Percentiles rank a stretch among this genome's conserved stretches.
These are phyloP conservation scores for Acarospora socialis DNA, from an alignment of 2,329 filamentous ascomycete species.

Conservation along the genomic window DNA sequence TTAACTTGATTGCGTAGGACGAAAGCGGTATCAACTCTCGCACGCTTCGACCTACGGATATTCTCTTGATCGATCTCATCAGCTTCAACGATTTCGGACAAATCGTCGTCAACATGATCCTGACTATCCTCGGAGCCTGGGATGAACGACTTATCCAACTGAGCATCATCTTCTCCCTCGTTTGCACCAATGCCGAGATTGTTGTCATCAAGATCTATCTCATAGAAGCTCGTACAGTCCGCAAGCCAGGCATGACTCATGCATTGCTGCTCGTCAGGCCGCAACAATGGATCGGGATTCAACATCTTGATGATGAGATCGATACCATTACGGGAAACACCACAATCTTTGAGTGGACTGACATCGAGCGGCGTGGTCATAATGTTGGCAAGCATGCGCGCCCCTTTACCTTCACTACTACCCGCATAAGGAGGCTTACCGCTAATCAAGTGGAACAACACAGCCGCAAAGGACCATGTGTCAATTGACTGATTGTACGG, in stretches of 20 bases:
- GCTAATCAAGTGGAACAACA: constrained; percentile 77
- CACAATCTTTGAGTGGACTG: constrained; percentile 41
- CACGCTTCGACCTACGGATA: constrained; percentile 7
- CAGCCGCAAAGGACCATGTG: constrained; percentile 90
- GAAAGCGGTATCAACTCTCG: constrained; percentile 23
- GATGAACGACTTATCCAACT: too few species aligned
- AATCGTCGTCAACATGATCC: constrained; percentile 29
- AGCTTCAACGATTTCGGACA: constrained; percentile 23
- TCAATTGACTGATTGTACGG: constrained; percentile 87
- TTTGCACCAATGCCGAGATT: too few species aligned
- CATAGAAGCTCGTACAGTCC: too few species aligned
- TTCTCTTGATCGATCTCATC: constrained; percentile 20
- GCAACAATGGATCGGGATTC: constrained; percentile 60
- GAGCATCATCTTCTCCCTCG: too few species aligned
- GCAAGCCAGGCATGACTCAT: constrained; percentile 62
- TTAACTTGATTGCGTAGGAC: constrained; percentile 13
- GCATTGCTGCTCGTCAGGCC: constrained; percentile 59
- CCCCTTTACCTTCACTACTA: constrained; percentile 58
- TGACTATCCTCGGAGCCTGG: too few species aligned
- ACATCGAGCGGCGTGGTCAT: constrained; percentile 64
- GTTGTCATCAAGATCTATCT: too few species aligned
- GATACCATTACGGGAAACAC: constrained; percentile 53
- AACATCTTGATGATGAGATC: constrained; percentile 69
- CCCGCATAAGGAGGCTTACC: constrained; percentile 69
- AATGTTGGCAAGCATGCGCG: constrained; percentile 69